These are phyloP conservation scores for Fraxinus baroniana DNA, from an alignment of 305 asterid species.

Conservation along the genomic window DNA sequence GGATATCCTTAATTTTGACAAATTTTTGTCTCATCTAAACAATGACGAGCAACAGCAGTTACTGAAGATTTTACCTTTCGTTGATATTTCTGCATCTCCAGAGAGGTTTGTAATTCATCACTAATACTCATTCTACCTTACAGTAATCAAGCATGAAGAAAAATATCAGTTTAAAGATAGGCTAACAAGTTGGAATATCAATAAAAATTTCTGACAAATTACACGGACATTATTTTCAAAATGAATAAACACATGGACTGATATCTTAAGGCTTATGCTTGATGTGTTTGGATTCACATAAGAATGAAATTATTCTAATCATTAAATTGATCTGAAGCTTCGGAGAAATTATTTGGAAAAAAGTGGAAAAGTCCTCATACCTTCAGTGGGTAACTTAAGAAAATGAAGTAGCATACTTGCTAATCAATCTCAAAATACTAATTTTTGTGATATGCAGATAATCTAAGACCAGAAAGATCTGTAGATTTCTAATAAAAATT, in stretches of 20 bases:
- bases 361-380: background rate
- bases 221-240: background rate
- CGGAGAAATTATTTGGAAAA: background rate
- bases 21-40: constrained; percentile 48
- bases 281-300: background rate
- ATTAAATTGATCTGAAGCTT: background rate
- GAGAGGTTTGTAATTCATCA: constrained; percentile 46
- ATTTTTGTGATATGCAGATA: background rate
- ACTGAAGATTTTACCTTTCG: constrained; percentile 59
- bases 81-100: constrained; percentile 45
- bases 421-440: background rate
- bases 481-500: background rate
- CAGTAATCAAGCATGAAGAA: background rate
- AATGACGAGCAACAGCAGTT: constrained; percentile 62
- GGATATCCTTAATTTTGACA: constrained; percentile 62
- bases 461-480: background rate
- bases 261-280: background rate
- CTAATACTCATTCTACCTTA: background rate
- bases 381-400: background rate
- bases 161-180: background rate
- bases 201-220: background rate
- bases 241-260: background rate
- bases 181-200: background rate
- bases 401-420: background rate
- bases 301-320: background rate